Conservation (phyloP, 805 yeast genomes). For the Sungouiozyma ichnusensis region DNA sequence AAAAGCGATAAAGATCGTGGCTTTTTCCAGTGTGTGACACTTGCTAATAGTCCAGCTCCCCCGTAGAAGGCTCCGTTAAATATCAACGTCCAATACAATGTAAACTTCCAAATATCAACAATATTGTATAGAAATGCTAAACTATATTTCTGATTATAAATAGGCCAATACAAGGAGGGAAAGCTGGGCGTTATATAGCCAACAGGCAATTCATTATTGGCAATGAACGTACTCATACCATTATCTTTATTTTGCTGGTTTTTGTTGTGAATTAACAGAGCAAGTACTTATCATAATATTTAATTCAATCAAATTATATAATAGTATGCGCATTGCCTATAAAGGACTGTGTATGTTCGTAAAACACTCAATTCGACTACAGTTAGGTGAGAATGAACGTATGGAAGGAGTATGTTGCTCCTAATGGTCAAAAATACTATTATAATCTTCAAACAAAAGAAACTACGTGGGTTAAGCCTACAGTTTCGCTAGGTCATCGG, state of each 20-base stretch:
- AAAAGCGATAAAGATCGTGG: constrained; percentile 35
- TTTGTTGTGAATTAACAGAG: background rate
- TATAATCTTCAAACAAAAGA: constrained; percentile 30
- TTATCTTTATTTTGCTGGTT: background rate
- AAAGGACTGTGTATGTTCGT: no score
- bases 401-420: constrained; percentile 33
- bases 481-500: constrained; percentile 3
- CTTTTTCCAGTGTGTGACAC: constrained; percentile 36
- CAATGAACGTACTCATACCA: constrained; percentile 28
- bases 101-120: constrained; percentile 71
- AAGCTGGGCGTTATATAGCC: constrained; percentile 73
- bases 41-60: constrained; percentile 55
- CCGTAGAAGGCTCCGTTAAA: constrained; percentile 52
- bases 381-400: constrained; percentile 3
- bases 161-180: constrained; percentile 75
- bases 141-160: constrained; percentile 28
- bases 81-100: constrained; percentile 71
- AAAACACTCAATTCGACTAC: background rate
- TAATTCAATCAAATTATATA: no score
- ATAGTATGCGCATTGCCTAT: no score
- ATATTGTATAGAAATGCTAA: constrained; percentile 56
- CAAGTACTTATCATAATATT: background rate
- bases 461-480: constrained; percentile 33
- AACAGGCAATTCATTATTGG: constrained; percentile 54
- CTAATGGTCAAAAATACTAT: constrained; percentile 30